Evolutionary conservation across 208 protist species (phyloP).

Genomic region (Willaertia magna): DNA sequence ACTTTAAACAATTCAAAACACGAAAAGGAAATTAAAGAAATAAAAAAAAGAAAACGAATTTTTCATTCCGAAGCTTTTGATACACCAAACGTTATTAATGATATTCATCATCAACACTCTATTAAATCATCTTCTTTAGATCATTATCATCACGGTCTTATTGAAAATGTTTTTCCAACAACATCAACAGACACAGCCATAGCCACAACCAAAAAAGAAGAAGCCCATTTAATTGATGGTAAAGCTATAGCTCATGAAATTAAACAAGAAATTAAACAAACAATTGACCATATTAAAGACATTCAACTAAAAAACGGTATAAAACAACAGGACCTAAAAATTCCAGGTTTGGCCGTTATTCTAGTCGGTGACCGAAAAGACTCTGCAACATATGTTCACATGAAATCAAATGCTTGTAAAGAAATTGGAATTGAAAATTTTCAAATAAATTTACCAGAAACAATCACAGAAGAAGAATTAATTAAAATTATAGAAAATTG

Average conservation of each 20-base stretch:
- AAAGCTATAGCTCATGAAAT: constrained; percentile 60
- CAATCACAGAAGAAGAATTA: neutral
- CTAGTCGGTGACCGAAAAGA: constrained; percentile 80
- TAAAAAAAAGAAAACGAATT: too few species aligned
- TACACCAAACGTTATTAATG: too few species aligned
- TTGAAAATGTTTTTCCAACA: too few species aligned
- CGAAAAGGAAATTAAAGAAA: too few species aligned
- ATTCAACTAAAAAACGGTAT: neutral
- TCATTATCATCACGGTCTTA: too few species aligned
- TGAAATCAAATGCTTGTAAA: constrained; percentile 60
- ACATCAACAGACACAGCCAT: too few species aligned
- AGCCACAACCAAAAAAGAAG: too few species aligned
- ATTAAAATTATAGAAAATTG: constrained; percentile 19
- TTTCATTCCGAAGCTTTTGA: too few species aligned
- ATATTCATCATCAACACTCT: too few species aligned
- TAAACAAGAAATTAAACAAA: constrained; percentile 44
- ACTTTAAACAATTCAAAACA: too few species aligned
- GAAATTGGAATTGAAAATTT: neutral
- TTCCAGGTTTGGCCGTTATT: constrained; percentile 73
- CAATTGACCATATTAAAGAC: neutral
- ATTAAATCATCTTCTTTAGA: too few species aligned
- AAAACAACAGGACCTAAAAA: neutral
- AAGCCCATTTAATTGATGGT: constrained; percentile 75
- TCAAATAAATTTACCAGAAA: constrained; percentile 43
- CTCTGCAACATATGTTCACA: constrained; percentile 83